Evolutionary conservation across 129 eudicot genomes (phyloP), one percentile per base, ranked within the genome.

Genomic region (Sambucus nigra): DNA sequence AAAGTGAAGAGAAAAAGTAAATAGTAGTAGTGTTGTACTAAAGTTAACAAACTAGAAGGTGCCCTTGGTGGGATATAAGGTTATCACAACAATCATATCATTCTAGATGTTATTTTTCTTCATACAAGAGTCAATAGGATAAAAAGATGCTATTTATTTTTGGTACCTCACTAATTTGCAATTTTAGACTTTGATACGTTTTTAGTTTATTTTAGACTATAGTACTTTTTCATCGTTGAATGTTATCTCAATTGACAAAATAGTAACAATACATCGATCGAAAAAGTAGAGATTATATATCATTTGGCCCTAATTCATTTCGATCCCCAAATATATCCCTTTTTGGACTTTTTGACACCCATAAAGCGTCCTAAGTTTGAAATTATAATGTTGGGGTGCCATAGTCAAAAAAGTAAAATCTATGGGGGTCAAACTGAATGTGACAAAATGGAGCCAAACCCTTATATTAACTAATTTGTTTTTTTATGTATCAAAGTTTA

Each of bases 1-100:
- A 21, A 19, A 47, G 51, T 47, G 42, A 54, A 31, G 33, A 21
- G 11, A 29, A 19, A 29, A 23, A 31, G 20, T n/a, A n/a, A n/a
- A n/a, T n/a, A n/a, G n/a, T n/a, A 14, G 59, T 18, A 31, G 19
- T 57, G 24, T 49, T 35, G 2, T 38, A 57, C 17, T 39, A 25
- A n/a, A 25, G 38, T 42, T 25, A 25, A 2, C 14, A 40, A 41
- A 35, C 63, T 57, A 5, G 49, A 40, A 38, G 63, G 63, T 57
- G 62, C 39, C 15, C 48, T 44, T 39, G 28, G 63, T 57, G 23
- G 51, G 19, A 39, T 51, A 17, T 39, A 25, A 4, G 38, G 51
- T 51, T 25, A 42, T 57, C 63, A n/a, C 20, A 16, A 40, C 16
- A 25, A 42, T 41, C 51, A 57, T 42, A n/a, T 57, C 25, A 9